Percentiles rank a stretch among this genome's conserved stretches.
Conservation (phyloP, 768 basidiomycete species). For the Auricularia sp. region DNA sequence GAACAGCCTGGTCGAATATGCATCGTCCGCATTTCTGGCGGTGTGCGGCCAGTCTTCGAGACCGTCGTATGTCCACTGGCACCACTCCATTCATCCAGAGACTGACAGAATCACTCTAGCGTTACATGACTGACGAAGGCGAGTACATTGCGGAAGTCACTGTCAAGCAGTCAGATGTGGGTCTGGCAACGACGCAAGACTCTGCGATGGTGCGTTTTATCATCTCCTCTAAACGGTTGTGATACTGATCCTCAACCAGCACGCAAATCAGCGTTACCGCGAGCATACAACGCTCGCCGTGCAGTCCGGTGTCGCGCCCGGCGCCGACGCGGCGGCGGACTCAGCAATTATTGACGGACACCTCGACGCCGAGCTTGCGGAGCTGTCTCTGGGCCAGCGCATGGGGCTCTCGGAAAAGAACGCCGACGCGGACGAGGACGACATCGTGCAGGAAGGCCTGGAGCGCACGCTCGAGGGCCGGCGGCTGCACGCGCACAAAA, state of each 20-base stretch:
- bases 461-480: not conserved
- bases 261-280: conserved; percentile 46
- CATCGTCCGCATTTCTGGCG: conserved; percentile 44
- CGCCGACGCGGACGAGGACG: conserved; percentile 19
- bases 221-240: not conserved
- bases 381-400: conserved; percentile 85
- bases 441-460: conserved; percentile 14
- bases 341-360: conserved; percentile 54
- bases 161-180: conserved; percentile 7
- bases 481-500: not conserved
- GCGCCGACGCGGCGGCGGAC: conserved; percentile 42
- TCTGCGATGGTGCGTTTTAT: conserved; percentile 2
- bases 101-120: conserved; percentile 23
- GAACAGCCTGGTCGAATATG: conserved; percentile 35
- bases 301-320: conserved; percentile 53
- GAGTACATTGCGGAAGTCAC: conserved; percentile 40
- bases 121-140: conserved; percentile 43
- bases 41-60: conserved; percentile 50
- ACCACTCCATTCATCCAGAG: not conserved
- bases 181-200: conserved; percentile 14
- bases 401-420: conserved; percentile 51
- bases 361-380: conserved; percentile 76
- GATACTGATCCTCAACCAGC: conserved; percentile 21
- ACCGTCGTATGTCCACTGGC: conserved; percentile 37
- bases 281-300: conserved; percentile 54